A percentile compares a stretch with the other conserved stretches of the same genome.
phyloP scores from a whole-genome alignment of 2,329 filamentous ascomycete genomes.

The Neonectria faginata region DNA sequence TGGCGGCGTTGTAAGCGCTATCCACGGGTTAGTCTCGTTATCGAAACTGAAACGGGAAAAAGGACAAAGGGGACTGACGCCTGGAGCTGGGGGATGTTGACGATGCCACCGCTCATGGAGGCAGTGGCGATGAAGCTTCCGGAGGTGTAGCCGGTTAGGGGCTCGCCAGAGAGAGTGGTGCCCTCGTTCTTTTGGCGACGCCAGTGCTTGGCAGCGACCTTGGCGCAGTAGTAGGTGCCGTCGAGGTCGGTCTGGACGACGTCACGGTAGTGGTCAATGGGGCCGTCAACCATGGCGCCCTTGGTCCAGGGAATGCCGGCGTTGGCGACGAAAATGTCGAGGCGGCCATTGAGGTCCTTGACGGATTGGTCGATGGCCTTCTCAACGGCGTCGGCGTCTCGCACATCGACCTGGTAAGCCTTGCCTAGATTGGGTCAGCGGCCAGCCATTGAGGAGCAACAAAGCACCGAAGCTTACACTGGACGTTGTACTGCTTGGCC shows the following conservation, averaged over 20 bases:
- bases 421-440: constrained; percentile 56
- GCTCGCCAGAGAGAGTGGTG: constrained; percentile 50
- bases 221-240: constrained; percentile 79
- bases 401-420: constrained; percentile 71
- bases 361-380: constrained; percentile 62
- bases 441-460: constrained; percentile 14
- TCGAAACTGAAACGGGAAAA: background rate
- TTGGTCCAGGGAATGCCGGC: constrained; percentile 79
- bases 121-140: constrained; percentile 66
- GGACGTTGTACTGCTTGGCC: constrained; percentile 71
- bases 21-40: background rate
- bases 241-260: constrained; percentile 78
- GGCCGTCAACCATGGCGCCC: constrained; percentile 73
- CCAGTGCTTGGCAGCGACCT: constrained; percentile 75
- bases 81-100: constrained; percentile 65
- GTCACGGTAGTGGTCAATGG: constrained; percentile 72
- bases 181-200: constrained; percentile 74
- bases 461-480: constrained; percentile 58
- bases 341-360: constrained; percentile 74
- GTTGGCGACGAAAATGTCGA: constrained; percentile 83
- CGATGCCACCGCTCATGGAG: constrained; percentile 62
- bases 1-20: constrained; percentile 65
- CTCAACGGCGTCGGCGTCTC: constrained; percentile 61
- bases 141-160: constrained; percentile 44
- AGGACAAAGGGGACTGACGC: constrained; percentile 42